phyloP scores from a whole-genome alignment of 257 asterid genomes.

The Nicotiana tomentosiformis region DNA sequence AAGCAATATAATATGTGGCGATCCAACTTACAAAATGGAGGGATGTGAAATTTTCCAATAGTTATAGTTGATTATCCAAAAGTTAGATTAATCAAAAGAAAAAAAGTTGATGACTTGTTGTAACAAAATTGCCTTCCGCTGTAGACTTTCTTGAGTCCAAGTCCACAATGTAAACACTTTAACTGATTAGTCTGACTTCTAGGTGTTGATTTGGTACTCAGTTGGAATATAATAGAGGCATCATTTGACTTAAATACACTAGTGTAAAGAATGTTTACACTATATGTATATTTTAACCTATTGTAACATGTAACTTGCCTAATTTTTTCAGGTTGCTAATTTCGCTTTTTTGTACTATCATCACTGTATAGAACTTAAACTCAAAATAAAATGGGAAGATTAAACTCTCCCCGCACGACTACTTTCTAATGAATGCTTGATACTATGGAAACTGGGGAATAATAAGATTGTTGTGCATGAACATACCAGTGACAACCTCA shows the following conservation, averaged over 20 bases:
- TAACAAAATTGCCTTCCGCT: constrained; percentile 5
- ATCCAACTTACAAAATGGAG: neutral
- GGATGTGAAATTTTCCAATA: neutral
- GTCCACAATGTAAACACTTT: constrained; percentile 6
- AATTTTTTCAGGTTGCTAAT: no score
- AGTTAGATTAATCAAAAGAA: neutral
- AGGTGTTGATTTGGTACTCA: neutral
- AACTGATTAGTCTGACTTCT: neutral
- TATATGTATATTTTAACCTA: no score
- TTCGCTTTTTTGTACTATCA: no score
- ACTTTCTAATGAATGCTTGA: neutral
- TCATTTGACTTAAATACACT: no score
- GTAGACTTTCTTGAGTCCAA: neutral
- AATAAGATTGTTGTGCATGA: neutral
- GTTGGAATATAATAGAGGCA: neutral
- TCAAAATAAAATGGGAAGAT: neutral
- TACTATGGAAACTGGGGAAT: neutral
- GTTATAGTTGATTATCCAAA: neutral
- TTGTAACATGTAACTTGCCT: no score
- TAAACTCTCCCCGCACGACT: neutral
- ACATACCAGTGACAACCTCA: constrained; percentile 81
- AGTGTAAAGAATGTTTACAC: no score
- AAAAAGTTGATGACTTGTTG: constrained; percentile 1
- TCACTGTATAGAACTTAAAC: neutral
- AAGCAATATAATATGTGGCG: neutral